These are phyloP conservation scores for Agaricus blazei DNA, from an alignment of 768 basidiomycete species.

Conservation along the genomic window DNA sequence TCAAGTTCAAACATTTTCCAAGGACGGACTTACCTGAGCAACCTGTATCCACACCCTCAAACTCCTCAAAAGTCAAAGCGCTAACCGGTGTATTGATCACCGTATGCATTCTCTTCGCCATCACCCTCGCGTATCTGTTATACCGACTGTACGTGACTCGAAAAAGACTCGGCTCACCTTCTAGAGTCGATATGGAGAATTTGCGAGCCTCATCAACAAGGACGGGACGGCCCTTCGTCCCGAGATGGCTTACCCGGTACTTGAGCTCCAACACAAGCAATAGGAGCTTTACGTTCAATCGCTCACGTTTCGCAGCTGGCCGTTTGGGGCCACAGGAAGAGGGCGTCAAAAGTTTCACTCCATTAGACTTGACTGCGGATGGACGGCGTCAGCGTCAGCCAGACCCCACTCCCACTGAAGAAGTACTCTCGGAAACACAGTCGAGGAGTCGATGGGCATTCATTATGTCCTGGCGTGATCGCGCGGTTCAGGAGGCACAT, in stretches of 20 bases:
- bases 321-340: neutral
- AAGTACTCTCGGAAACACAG: neutral
- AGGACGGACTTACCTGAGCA: neutral
- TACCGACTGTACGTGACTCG: neutral
- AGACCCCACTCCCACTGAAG: neutral
- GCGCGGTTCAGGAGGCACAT: neutral
- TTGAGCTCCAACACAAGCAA: neutral
- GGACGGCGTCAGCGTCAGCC: neutral
- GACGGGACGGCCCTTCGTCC: neutral
- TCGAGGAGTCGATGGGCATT: conserved; percentile 2
- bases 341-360: neutral
- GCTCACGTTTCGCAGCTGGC: neutral
- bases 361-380: neutral
- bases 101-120: conserved; percentile 2
- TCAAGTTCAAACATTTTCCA: neutral
- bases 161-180: neutral
- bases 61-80: neutral
- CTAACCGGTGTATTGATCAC: conserved; percentile 5
- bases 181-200: neutral
- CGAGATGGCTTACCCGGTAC: neutral
- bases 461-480: conserved; percentile 8
- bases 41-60: neutral
- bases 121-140: conserved; percentile 3
- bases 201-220: neutral
- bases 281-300: neutral